A percentile compares a stretch with the other conserved stretches of the same genome.
phyloP scores from a whole-genome alignment of 371 early-diverging fungal species.

The Mucor sp. region DNA sequence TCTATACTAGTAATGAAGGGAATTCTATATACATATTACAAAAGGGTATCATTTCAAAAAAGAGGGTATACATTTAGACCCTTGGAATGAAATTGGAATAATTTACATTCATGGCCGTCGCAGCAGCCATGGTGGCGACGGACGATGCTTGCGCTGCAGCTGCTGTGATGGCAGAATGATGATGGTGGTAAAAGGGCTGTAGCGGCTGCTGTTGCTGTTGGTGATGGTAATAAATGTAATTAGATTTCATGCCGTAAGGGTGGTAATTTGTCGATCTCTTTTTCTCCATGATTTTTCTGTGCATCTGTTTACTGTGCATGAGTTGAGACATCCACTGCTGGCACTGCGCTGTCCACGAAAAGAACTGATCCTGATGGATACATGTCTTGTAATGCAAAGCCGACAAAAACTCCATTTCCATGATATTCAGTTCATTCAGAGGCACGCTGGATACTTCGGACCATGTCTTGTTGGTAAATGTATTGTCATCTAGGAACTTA shows the following conservation, averaged over 20 bases:
- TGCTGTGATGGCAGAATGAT: neutral
- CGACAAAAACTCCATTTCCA: conserved; percentile 71
- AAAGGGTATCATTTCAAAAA: neutral
- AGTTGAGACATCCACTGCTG: conserved; percentile 32
- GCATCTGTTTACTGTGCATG: neutral
- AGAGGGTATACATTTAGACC: neutral
- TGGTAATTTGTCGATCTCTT: neutral
- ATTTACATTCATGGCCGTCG: conserved; percentile 27
- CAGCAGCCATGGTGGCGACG: conserved; percentile 22
- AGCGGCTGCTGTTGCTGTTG: neutral
- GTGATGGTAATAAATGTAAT: neutral
- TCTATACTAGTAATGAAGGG: neutral
- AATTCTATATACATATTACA: neutral
- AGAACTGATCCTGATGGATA: conserved; percentile 31
- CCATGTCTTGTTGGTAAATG: conserved; percentile 71
- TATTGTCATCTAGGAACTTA: conserved; percentile 70
- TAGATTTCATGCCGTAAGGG: neutral
- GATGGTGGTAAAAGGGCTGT: neutral
- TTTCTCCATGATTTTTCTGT: neutral
- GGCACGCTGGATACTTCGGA: conserved; percentile 67
- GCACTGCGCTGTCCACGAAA: conserved; percentile 34
- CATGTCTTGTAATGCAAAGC: conserved; percentile 53
- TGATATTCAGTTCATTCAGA: conserved; percentile 61
- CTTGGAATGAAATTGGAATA: conserved; percentile 29
- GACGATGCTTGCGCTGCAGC: conserved; percentile 6